Percentiles rank a stretch among this genome's conserved stretches.
Evolutionary conservation across 169 alveolate species (phyloP).

Genomic region (Plasmodium knowlesi): DNA sequence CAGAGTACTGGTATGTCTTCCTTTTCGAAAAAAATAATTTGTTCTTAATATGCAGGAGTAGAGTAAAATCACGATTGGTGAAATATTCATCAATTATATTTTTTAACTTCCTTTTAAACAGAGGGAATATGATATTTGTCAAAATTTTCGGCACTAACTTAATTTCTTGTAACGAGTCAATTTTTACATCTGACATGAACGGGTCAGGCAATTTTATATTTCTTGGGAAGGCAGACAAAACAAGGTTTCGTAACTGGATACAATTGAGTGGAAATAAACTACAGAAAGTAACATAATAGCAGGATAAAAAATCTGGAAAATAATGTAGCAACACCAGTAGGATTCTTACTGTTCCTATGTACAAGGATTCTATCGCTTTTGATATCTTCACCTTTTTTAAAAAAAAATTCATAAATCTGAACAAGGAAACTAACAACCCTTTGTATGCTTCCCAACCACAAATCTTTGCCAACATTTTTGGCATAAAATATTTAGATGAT

Average conservation of each 20-base stretch:
- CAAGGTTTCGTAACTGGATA: constrained; percentile 94
- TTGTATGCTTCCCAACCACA: constrained; percentile 87
- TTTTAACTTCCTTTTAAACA: constrained; percentile 76
- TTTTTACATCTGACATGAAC: constrained; percentile 89
- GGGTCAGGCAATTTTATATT: constrained; percentile 94
- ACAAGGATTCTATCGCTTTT: constrained; percentile 74
- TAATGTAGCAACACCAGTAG: constrained; percentile 93
- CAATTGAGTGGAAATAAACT: constrained; percentile 93
- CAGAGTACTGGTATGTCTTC: constrained; percentile 40
- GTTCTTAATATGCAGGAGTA: constrained; percentile 43
- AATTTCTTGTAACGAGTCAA: constrained; percentile 92
- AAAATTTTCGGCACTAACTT: constrained; percentile 87
- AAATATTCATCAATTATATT: constrained; percentile 75
- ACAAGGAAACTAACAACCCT: constrained; percentile 81
- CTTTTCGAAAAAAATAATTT: constrained; percentile 47
- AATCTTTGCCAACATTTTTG: constrained; percentile 87
- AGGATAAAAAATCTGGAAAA: constrained; percentile 97
- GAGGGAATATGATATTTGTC: constrained; percentile 65
- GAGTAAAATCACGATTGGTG: constrained; percentile 78
- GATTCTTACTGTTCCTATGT: constrained; percentile 85
- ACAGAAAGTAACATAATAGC: constrained; percentile 93
- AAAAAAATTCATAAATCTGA: constrained; percentile 79
- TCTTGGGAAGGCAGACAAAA: constrained; percentile 96
- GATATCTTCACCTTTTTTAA: constrained; percentile 76
- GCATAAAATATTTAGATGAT: constrained; percentile 85